Conservation (phyloP, 2,329 filamentous ascomycete genomes). For the Alternaria sp. region DNA sequence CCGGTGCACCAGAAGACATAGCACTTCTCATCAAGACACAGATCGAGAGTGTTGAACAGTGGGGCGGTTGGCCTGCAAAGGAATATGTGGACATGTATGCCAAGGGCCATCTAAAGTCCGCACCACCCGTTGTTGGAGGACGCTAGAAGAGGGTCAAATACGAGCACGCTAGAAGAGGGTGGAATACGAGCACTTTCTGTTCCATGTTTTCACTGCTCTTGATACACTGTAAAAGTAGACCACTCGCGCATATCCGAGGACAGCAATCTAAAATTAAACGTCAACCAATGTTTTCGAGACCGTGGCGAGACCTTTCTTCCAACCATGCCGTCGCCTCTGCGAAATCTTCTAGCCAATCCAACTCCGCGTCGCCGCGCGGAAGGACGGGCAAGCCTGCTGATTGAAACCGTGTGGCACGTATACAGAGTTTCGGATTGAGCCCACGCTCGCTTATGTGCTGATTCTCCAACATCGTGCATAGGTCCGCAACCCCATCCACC, state of each 20-base stretch:
- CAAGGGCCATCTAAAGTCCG: constrained; percentile 22
- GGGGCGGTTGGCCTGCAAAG: constrained; percentile 54
- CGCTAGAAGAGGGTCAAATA: constrained; percentile 4
- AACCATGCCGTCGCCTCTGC: constrained; percentile 7
- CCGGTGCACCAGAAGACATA: constrained; percentile 38
- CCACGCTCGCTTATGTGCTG: background rate
- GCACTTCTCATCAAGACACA: constrained; percentile 37
- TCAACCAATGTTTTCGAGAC: background rate
- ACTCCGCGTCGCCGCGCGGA: constrained; percentile 2
- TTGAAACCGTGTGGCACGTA: background rate
- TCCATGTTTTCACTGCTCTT: background rate
- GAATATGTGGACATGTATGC: constrained; percentile 50
- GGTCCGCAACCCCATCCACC: background rate
- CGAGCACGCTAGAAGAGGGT: constrained; percentile 2
- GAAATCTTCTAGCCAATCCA: constrained; percentile 9
- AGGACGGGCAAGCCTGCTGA: background rate
- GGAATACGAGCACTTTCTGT: background rate
- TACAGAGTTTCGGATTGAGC: background rate
- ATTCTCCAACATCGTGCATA: background rate
- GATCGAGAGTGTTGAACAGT: constrained; percentile 47
- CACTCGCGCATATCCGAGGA: background rate
- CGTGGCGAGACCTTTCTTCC: background rate
- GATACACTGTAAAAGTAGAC: background rate
- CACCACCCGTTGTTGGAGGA: constrained; percentile 19
- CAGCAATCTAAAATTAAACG: background rate